Percentiles rank a stretch among this genome's conserved stretches.
These are phyloP conservation scores for Macrolepiota fuliginosa DNA, from an alignment of 768 basidiomycete species.

Conservation along the genomic window DNA sequence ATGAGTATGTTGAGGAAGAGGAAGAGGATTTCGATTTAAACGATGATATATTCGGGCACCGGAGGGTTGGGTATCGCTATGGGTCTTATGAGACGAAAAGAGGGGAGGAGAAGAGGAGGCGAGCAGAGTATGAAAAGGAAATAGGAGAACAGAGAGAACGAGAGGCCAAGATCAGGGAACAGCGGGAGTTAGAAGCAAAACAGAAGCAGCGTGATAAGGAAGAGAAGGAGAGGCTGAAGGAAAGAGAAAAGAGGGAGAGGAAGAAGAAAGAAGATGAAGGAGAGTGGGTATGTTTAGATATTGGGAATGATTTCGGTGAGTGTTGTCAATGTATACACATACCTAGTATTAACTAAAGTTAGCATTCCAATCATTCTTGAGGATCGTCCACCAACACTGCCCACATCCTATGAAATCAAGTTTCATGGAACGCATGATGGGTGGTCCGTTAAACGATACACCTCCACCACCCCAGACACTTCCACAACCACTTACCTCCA, in stretches of 20 bases:
- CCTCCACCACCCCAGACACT: conserved; percentile 5
- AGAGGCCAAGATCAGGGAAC: conserved; percentile 1
- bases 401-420: conserved; percentile 44
- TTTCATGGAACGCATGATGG: conserved; percentile 2
- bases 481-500: neutral
- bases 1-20: neutral
- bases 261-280: conserved; percentile 28
- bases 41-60: neutral
- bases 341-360: neutral
- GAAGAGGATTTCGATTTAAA: conserved; percentile 15
- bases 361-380: conserved; percentile 5
- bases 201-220: neutral
- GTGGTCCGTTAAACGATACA: neutral
- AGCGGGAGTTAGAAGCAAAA: neutral
- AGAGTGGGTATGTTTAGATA: conserved; percentile 53
- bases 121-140: neutral
- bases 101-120: neutral
- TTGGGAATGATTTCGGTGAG: conserved; percentile 45
- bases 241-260: conserved; percentile 8
- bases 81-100: conserved; percentile 2
- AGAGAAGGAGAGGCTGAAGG: conserved; percentile 6
- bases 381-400: conserved; percentile 49
- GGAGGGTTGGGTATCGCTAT: conserved; percentile 16
- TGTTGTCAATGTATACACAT: neutral
- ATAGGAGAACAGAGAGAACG: neutral